Evolutionary conservation across 2,329 filamentous ascomycete genomes (phyloP).

Genomic region (Cryphonectria naterciae): DNA sequence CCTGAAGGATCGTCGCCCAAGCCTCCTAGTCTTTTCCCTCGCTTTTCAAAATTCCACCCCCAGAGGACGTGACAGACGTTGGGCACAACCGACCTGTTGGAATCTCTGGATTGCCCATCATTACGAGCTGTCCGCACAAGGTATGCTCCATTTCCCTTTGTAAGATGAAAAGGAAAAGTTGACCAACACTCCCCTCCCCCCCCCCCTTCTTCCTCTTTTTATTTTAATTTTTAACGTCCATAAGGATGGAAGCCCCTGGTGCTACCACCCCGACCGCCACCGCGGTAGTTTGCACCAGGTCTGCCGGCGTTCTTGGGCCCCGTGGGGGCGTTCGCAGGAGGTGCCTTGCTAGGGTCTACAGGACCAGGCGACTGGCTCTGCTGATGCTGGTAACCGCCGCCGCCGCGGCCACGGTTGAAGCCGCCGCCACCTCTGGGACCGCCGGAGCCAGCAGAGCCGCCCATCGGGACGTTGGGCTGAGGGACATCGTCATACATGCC

Average conservation of each 20-base stretch:
- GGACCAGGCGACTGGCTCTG: constrained; percentile 43
- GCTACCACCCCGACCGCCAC: constrained; percentile 78
- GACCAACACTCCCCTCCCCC: too few species aligned
- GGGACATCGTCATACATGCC: constrained; percentile 98
- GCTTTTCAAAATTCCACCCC: neutral
- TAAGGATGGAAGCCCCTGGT: constrained; percentile 83
- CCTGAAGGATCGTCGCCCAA: too few species aligned
- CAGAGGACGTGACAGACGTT: neutral
- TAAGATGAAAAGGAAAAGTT: neutral
- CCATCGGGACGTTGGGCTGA: constrained; percentile 65
- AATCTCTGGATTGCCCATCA: neutral
- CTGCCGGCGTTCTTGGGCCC: constrained; percentile 94
- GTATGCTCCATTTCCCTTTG: neutral
- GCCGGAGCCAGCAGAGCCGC: constrained; percentile 47
- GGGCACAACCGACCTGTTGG: neutral
- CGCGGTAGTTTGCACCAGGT: constrained; percentile 90
- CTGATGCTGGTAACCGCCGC: constrained; percentile 40
- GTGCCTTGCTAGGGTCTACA: constrained; percentile 58
- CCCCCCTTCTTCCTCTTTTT: neutral
- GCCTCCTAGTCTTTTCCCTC: neutral
- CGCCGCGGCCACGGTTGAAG: constrained; percentile 40
- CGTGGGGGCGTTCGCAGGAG: constrained; percentile 84
- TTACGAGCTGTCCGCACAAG: neutral
- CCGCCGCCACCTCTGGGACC: constrained; percentile 47
- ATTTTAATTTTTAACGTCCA: constrained; percentile 30